Evolutionary conservation across 2,329 filamentous ascomycete genomes (phyloP), one percentile per base, ranked within the genome.

Genomic region (Davidsoniella neocaledoniae): DNA sequence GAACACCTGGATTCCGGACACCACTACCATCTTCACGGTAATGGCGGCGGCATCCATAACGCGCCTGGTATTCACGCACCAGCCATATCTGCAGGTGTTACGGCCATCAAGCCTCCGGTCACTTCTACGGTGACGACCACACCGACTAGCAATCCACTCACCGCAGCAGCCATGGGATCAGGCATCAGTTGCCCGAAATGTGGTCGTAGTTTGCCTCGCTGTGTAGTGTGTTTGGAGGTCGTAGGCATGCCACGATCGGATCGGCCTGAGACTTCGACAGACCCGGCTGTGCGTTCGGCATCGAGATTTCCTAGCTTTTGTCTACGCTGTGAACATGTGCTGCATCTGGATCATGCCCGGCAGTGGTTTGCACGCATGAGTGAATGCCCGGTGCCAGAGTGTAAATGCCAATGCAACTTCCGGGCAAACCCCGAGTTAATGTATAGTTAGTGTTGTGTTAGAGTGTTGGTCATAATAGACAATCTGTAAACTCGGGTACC

Each of bases 341-440:
- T 79, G 57, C 79, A 83, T 57, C 66, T 81, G 51, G 79, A 82
- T 56, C 79, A 83, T 58, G 77, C 78, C 5, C 64, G 76, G 56
- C 70, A 74, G 62, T 83, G 79, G 79, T 83, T 83, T 57, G 66
- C 70, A 5, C 64, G 75, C 29, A 78, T 82, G 55, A 69, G 70
- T 25, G 77, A 83, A 62, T 83, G 79, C 57, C 78, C 79, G 0
- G 77, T 82, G 46, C 77, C 79, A 1, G 79, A 82, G 62, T 83
- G 79, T 57, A 69, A 76, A 47, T 83, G 79, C 55, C 68, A 72
- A 36, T 83, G 78, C 59, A 78, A 76, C 58, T 76, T 76, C 53
- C 66, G 70, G 55, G 73, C 73, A 10, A 78, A 77, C 51, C 73
- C 73, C 4, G 75, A 79, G 63, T 57, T 79, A 56, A 70, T 66